phyloP scores from a whole-genome alignment of 352 stramenopile genomes.

The Phytophthora capsici region DNA sequence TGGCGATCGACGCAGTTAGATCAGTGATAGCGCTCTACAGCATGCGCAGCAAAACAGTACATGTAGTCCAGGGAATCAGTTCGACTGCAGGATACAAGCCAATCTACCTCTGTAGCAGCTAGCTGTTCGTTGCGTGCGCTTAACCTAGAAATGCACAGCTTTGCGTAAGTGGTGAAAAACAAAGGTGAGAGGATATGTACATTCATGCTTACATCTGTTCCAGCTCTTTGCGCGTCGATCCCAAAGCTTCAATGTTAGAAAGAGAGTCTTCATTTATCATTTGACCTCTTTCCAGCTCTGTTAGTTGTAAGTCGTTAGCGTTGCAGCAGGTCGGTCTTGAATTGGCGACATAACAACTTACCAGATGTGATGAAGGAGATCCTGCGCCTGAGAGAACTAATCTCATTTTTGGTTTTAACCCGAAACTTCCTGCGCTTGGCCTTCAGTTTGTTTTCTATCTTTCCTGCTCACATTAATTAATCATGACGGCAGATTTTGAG shows the following conservation, averaged over 20 bases:
- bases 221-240: constrained; percentile 34
- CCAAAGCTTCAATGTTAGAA: constrained; percentile 38
- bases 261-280: constrained; percentile 59
- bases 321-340: neutral
- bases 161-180: neutral
- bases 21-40: constrained; percentile 39
- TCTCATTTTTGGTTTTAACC: constrained; percentile 54
- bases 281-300: constrained; percentile 53
- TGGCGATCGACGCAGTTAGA: constrained; percentile 33
- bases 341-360: constrained; percentile 11
- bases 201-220: constrained; percentile 35
- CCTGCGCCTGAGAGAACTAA: constrained; percentile 45
- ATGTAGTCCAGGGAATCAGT: no score
- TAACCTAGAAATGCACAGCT: constrained; percentile 31
- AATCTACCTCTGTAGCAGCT: constrained; percentile 32
- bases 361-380: constrained; percentile 47
- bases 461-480: constrained; percentile 24
- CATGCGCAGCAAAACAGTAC: neutral
- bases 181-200: neutral
- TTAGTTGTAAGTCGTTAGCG: constrained; percentile 8
- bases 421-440: constrained; percentile 53
- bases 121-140: constrained; percentile 37
- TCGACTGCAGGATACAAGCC: no score
- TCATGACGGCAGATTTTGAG: neutral
- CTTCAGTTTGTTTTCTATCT: constrained; percentile 48